phyloP scores from a whole-genome alignment of 1,139 yeast genomes.

The Candida sp. region DNA sequence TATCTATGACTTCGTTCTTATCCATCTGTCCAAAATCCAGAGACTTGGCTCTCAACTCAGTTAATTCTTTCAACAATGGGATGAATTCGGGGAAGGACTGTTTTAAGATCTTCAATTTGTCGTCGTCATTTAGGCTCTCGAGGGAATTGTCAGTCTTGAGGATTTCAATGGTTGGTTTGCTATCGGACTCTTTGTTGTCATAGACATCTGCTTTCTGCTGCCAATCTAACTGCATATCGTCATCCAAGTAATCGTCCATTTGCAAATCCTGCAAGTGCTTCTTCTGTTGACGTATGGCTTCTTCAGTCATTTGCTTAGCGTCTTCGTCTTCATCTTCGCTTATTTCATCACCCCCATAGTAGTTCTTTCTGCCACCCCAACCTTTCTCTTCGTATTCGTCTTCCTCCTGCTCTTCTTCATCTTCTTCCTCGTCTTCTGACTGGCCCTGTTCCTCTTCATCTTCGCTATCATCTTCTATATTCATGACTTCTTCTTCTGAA shows the following conservation, averaged over 20 bases:
- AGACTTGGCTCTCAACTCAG: slow-evolving; percentile 48
- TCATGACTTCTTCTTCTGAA: slow-evolving; percentile 32
- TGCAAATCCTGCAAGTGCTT: slow-evolving; percentile 80
- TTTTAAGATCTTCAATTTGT: slow-evolving; percentile 52
- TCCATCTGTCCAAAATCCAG: slow-evolving; percentile 25
- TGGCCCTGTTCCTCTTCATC: slow-evolving; percentile 30
- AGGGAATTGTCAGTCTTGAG: slow-evolving; percentile 36
- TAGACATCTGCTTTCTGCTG: slow-evolving; percentile 36
- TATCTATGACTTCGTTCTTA: slow-evolving; percentile 37
- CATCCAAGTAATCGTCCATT: slow-evolving; percentile 85
- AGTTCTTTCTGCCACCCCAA: slow-evolving; percentile 85
- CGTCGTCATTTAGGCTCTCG: slow-evolving; percentile 40
- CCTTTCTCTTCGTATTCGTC: slow-evolving; percentile 58
- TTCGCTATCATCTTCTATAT: slow-evolving; percentile 22
- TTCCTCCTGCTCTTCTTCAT: slow-evolving; percentile 51
- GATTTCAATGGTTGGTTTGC: slow-evolving; percentile 17
- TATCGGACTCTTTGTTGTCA: slow-evolving; percentile 21
- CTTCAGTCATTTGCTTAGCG: slow-evolving; percentile 81
- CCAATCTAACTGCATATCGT: slow-evolving; percentile 82
- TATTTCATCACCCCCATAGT: slow-evolving; percentile 82
- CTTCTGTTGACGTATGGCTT: slow-evolving; percentile 88
- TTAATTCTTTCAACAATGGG: slow-evolving; percentile 74
- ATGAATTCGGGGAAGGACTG: slow-evolving; percentile 83
- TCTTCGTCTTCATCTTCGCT: slow-evolving; percentile 66
- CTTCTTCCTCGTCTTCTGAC: slow-evolving; percentile 38